Conservation (phyloP, 116 monocot genomes). For the Papilionanthe hybrid region DNA sequence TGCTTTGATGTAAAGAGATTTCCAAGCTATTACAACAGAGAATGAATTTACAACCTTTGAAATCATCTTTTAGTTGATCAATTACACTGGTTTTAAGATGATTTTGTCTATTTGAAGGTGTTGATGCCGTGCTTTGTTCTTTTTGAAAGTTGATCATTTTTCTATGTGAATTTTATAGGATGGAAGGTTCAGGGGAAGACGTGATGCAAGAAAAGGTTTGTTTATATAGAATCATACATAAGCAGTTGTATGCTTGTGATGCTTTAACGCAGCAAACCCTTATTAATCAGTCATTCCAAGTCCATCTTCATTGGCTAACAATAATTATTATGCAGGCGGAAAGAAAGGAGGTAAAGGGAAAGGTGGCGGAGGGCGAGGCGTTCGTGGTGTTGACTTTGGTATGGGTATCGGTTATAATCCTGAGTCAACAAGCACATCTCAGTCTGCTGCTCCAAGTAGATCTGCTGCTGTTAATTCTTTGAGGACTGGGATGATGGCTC, state of each 20-base stretch:
- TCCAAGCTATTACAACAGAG: too few relatives aligned
- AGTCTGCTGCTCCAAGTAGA: constrained; percentile 47
- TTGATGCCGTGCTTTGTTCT: background rate
- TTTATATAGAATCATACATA: background rate
- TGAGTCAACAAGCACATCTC: constrained; percentile 46
- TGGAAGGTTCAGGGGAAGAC: constrained; percentile 79
- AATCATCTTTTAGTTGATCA: too few relatives aligned
- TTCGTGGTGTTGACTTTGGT: constrained; percentile 98
- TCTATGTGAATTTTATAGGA: constrained; percentile 52
- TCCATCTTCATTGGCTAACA: background rate
- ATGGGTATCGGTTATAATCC: constrained; percentile 89
- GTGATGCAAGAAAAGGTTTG: constrained; percentile 83
- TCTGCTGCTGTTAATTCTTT: constrained; percentile 73
- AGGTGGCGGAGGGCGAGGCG: constrained; percentile 75
- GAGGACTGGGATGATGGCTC: constrained; percentile 82
- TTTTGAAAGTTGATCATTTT: constrained; percentile 7
- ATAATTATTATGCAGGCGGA: constrained; percentile 42
- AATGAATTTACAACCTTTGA: too few relatives aligned
- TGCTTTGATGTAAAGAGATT: too few relatives aligned
- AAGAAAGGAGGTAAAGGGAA: constrained; percentile 73
- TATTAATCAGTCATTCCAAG: background rate
- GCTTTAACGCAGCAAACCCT: background rate
- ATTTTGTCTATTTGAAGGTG: background rate
- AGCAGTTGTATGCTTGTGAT: background rate
- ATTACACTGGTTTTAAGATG: background rate